Base-by-base conservation (phyloP, 306 rosid genomes). In the Inga oerstediana region DNA sequence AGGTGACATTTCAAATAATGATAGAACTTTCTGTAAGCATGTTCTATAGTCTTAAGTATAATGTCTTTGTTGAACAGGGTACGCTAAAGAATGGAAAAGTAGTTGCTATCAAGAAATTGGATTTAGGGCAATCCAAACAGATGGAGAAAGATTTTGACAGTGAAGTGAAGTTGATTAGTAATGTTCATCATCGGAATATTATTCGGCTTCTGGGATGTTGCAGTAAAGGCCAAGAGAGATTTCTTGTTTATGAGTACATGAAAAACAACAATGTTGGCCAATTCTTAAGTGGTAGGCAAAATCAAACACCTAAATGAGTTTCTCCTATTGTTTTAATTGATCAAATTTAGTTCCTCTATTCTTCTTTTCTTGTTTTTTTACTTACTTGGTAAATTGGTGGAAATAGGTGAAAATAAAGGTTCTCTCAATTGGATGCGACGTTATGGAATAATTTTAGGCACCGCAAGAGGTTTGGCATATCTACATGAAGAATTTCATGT, bases 221-320 rank as follows among this genome's bases (percentile, higher is more conserved):
- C 37, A 64, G 20, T 14, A 64, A 13, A 11, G 70, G 41, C 41
- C 41, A 64, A 30, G 41, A 64, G 41, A 13, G 70, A 64, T 12
- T 64, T 30, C 70, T 64, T 64, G 70, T 64, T 5, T 64, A 64
- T 64, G 70, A 64, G 41, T 6, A 64, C 70, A 64, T 64, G 70
- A 64, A 64, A 14, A 64, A 64, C 70, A 27, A 30, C 39, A 30
- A 14, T 30, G 41, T 64, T 30, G 70, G 9, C 3, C 39, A 13
- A 64, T 24, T 64, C 70, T 12, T 64, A 5, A 12, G 11, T 64
- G 70, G 70, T 64, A 64, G 16, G 13, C 20, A 64, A 30, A 64
- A 13, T 64, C 68, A 62, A 27, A 27, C 37, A 10, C 37, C 35
- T 24, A 13, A 24, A 27, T 24, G 17, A 62, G 13, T 13, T 62